These are phyloP conservation scores for Aphanomyces euteiches DNA, from an alignment of 352 stramenopile species.

Conservation along the genomic window DNA sequence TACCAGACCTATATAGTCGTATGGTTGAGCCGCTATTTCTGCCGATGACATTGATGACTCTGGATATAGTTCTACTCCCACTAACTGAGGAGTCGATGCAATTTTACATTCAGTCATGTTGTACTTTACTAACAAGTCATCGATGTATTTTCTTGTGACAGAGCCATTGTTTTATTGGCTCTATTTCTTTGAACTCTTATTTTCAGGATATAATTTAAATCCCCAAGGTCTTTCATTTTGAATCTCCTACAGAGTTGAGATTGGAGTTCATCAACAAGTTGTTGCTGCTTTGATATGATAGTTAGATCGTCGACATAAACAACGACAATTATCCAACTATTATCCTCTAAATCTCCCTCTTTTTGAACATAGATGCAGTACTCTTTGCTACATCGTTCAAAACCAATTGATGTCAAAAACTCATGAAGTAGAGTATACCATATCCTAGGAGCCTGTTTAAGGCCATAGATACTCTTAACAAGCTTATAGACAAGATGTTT, in stretches of 20 bases:
- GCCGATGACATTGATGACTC: no score
- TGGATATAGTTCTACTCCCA: no score
- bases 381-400: neutral
- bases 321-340: neutral
- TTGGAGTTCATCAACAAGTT: slow-evolving; percentile 7
- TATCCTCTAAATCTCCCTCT: neutral
- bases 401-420: neutral
- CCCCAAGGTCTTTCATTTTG: neutral
- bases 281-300: neutral
- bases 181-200: slow-evolving; percentile 3
- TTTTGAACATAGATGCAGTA: slow-evolving; percentile 4
- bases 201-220: neutral
- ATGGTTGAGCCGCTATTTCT: no score
- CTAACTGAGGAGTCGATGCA: no score
- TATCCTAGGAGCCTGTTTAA: slow-evolving; percentile 17
- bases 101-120: no score
- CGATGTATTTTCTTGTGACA: no score
- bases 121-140: no score
- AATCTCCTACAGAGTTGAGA: neutral
- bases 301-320: neutral
- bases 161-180: neutral
- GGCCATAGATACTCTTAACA: slow-evolving; percentile 13
- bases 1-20: no score
- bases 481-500: slow-evolving; percentile 12
- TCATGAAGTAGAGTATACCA: slow-evolving; percentile 1